These are phyloP conservation scores for Crithidia fasciculata DNA, from an alignment of 208 protist species.

Conservation along the genomic window DNA sequence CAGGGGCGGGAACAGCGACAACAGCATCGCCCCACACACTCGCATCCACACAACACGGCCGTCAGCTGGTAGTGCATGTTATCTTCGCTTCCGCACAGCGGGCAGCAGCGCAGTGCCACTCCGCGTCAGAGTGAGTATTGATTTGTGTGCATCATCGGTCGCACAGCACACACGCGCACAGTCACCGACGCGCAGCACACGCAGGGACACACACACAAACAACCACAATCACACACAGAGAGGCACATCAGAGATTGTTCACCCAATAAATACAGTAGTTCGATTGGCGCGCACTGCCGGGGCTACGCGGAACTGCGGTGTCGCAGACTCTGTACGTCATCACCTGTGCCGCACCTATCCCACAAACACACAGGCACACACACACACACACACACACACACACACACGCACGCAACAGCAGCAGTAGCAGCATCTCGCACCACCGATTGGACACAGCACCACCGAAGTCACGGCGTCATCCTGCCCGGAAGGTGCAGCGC, in stretches of 20 bases:
- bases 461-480: constrained; percentile 9
- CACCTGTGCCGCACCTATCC: constrained; percentile 5
- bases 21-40: no score
- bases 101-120: constrained; percentile 26
- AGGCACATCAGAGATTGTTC: constrained; percentile 42
- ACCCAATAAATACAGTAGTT: constrained; percentile 40
- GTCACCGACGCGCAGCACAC: background rate
- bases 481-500: constrained; percentile 22
- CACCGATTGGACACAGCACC: constrained; percentile 34
- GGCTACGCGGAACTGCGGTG: constrained; percentile 25
- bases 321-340: constrained; percentile 41
- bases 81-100: constrained; percentile 50
- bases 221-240: constrained; percentile 6
- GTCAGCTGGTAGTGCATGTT: constrained; percentile 70
- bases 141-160: constrained; percentile 48
- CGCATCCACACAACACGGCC: background rate
- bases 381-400: background rate
- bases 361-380: background rate
- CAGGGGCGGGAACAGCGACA: no score
- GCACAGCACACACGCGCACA: background rate
- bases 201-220: background rate
- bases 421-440: constrained; percentile 19
- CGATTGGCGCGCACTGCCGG: constrained; percentile 11
- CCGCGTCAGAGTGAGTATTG: constrained; percentile 57
- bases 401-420: background rate